These are phyloP conservation scores for Discostella stelligeroides DNA, from an alignment of 108 stramenopile genomes.

Conservation along the genomic window DNA sequence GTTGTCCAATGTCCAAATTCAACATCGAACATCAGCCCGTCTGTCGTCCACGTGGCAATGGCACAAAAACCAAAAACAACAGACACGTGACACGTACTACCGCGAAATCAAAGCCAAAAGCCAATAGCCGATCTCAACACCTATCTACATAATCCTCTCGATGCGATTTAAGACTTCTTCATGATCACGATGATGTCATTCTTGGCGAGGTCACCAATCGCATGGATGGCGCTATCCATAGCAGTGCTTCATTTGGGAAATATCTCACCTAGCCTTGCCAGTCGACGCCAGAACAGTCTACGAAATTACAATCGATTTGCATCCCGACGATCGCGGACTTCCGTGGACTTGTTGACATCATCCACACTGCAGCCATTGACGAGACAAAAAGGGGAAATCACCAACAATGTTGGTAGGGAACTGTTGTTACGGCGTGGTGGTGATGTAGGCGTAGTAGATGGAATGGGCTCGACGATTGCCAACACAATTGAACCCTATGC, in stretches of 20 bases:
- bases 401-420: background rate
- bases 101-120: no score
- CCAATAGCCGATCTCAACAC: no score
- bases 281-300: constrained; percentile 2
- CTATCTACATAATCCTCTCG: no score
- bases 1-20: no score
- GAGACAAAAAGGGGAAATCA: background rate
- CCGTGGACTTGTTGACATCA: constrained; percentile 10
- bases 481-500: background rate
- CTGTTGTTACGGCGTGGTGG: background rate
- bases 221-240: background rate
- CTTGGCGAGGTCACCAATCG: no score
- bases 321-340: constrained; percentile 20
- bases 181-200: no score
- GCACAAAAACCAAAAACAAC: no score
- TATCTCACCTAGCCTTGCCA: background rate
- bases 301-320: constrained; percentile 8
- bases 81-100: no score
- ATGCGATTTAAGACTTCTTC: no score
- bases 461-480: constrained; percentile 69
- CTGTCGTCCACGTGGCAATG: no score
- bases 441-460: constrained; percentile 9
- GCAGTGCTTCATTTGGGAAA: background rate
- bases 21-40: no score
- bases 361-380: constrained; percentile 15